These are phyloP conservation scores for Pyrenochaeta sp. DNA, from an alignment of 2,329 filamentous ascomycete species.

Conservation along the genomic window DNA sequence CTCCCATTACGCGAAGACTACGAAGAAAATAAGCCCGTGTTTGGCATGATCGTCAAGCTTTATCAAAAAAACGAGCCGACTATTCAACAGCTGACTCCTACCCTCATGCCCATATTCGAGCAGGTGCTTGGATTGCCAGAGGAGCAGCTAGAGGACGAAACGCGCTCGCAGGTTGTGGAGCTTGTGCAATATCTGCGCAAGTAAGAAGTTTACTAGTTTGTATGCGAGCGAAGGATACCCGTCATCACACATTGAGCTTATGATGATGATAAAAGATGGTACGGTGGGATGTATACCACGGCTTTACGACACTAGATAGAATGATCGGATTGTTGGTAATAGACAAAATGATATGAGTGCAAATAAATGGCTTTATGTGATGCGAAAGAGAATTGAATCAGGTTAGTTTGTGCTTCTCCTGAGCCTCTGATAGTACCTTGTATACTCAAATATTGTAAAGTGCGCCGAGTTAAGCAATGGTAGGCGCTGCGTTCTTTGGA, in stretches of 20 bases:
- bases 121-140: conserved; percentile 75
- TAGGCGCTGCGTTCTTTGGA: no score
- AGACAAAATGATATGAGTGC: background rate
- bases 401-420: no score
- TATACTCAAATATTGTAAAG: no score
- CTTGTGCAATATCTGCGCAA: conserved; percentile 65
- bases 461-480: no score
- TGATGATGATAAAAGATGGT: conserved; percentile 19
- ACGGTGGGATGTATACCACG: conserved; percentile 25
- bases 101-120: conserved; percentile 75
- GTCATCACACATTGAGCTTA: conserved; percentile 35
- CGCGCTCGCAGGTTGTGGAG: conserved; percentile 70
- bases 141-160: conserved; percentile 79
- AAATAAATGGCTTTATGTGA: background rate
- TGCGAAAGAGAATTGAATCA: no score
- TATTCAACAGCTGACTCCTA: conserved; percentile 73
- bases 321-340: conserved; percentile 21
- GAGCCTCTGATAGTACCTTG: no score
- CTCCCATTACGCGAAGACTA: conserved; percentile 92
- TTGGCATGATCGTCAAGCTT: conserved; percentile 86
- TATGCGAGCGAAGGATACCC: conserved; percentile 31
- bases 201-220: conserved; percentile 32
- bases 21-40: conserved; percentile 96
- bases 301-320: conserved; percentile 29
- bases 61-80: conserved; percentile 76